Evolutionary conservation across 2,329 filamentous ascomycete species (phyloP).

Genomic region (Neobulgaria alba): DNA sequence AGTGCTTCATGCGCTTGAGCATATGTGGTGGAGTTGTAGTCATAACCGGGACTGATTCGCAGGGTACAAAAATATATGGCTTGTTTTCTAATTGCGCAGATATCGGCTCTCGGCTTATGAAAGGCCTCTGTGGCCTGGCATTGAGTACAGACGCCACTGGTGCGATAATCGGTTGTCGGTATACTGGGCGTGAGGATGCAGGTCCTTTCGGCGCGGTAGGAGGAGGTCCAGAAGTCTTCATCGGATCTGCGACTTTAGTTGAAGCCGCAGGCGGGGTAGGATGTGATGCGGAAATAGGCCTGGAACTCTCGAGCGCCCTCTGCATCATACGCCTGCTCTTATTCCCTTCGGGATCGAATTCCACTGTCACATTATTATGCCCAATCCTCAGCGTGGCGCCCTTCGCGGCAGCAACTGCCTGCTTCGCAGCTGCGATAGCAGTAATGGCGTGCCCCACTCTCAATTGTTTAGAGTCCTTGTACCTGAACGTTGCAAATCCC

Average conservation of each 20-base stretch:
- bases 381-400: slow-evolving; percentile 77
- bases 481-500: slow-evolving; percentile 86
- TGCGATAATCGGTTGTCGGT: neutral
- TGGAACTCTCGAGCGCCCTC: slow-evolving; percentile 59
- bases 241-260: slow-evolving; percentile 31
- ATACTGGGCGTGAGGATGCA: slow-evolving; percentile 8
- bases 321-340: slow-evolving; percentile 74
- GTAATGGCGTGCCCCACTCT: slow-evolving; percentile 27
- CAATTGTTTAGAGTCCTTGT: slow-evolving; percentile 53
- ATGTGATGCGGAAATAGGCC: slow-evolving; percentile 24
- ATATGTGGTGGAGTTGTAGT: slow-evolving; percentile 80
- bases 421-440: slow-evolving; percentile 68
- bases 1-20: slow-evolving; percentile 80
- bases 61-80: slow-evolving; percentile 87
- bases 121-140: neutral
- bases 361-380: slow-evolving; percentile 66
- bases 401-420: slow-evolving; percentile 68
- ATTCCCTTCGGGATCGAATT: slow-evolving; percentile 81
- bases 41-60: slow-evolving; percentile 79
- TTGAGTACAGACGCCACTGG: neutral
- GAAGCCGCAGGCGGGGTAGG: slow-evolving; percentile 25
- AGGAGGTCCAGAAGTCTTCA: slow-evolving; percentile 54
- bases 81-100: slow-evolving; percentile 62
- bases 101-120: slow-evolving; percentile 39
- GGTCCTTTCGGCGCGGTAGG: slow-evolving; percentile 84